phyloP scores from a whole-genome alignment of 2,329 filamentous ascomycete species.

The Lachnellula occidentalis region DNA sequence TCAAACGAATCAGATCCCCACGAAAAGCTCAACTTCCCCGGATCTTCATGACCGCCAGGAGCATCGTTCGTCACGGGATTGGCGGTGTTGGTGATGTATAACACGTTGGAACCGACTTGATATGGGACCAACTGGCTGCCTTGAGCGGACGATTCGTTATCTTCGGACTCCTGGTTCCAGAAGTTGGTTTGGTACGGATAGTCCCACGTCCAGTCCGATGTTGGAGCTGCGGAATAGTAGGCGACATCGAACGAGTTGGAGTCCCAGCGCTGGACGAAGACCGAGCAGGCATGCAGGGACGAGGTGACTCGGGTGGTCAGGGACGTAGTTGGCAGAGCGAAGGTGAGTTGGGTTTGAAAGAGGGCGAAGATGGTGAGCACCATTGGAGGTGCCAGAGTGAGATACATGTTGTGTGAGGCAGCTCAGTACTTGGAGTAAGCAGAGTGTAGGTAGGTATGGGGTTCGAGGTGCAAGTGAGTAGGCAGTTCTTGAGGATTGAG shows the following conservation, averaged over 20 bases:
- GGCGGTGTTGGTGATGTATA: conserved; percentile 9
- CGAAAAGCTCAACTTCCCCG: conserved; percentile 11
- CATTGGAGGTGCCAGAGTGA: not conserved
- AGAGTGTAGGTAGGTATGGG: not conserved
- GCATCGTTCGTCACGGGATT: conserved; percentile 6
- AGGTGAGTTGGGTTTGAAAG: not conserved
- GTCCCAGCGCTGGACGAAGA: conserved; percentile 14
- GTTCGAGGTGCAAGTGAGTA: not conserved
- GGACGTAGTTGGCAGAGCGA: conserved; percentile 1
- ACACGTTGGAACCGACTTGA: conserved; percentile 8
- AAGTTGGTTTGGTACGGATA: conserved; percentile 1
- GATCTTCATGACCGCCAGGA: conserved; percentile 2
- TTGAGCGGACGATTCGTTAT: not conserved
- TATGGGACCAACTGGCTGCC: not conserved
- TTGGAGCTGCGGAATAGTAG: conserved; percentile 3
- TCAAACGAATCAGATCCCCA: conserved; percentile 10
- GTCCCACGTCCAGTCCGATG: not conserved
- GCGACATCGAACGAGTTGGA: conserved; percentile 11
- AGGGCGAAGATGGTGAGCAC: not conserved
- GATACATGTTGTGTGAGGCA: conserved; percentile 1
- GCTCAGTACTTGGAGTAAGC: not conserved
- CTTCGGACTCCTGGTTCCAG: conserved; percentile 6
- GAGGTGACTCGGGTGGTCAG: not conserved
- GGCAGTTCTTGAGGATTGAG: not conserved
- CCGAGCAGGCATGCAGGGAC: conserved; percentile 8